Evolutionary conservation across 345 rosid species (phyloP), one percentile per base, ranked within the genome.

Genomic region (Gossypium longicalyx): DNA sequence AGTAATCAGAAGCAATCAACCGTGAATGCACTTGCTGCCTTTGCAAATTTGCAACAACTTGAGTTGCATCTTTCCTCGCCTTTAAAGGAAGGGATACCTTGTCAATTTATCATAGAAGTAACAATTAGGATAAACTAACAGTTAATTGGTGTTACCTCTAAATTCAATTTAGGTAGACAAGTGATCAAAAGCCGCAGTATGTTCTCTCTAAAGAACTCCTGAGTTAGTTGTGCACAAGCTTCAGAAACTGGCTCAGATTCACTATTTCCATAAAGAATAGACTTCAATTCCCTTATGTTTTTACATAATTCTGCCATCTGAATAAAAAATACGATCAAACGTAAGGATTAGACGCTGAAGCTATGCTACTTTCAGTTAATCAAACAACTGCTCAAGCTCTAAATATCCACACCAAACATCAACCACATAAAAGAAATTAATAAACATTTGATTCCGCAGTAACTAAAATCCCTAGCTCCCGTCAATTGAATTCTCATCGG

Each of bases 61-160:
- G 98, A 23, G 99, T 95, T 73, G 94, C 97, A 89, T 95, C 99
- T 85, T 91, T 95, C 71, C 97, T 86, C 8, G 98, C 81, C 99
- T 95, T 86, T 81, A 85, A 69, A 77, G 73, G 41, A 43, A 15
- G 43, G 70, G 43, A 72, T 62, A 11, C 61, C 57, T 10, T 44
- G 25, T 64, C 76, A 78, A 48, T 22, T 22, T 47, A 67, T 22
- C 54, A 23, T 58, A 65, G 67, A 81, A 52, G 65, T 23, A 65
- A 66, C 47, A 44, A 63, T 67, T 67, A 20, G 58, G 27, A 57
- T 53, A 74, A 19, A 67, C 22, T 51, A 2, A 20, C 70, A 44
- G 67, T 16, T 22, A 72, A 59, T 43, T 43, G 43, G 62, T 25
- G 54, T 27, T 81, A 95, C 99, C 98, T 95, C 99, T 79, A 95